A percentile compares a stretch with the other conserved stretches of the same genome.
phyloP scores from a whole-genome alignment of 768 basidiomycete genomes.

The Lyophyllum atratum region DNA sequence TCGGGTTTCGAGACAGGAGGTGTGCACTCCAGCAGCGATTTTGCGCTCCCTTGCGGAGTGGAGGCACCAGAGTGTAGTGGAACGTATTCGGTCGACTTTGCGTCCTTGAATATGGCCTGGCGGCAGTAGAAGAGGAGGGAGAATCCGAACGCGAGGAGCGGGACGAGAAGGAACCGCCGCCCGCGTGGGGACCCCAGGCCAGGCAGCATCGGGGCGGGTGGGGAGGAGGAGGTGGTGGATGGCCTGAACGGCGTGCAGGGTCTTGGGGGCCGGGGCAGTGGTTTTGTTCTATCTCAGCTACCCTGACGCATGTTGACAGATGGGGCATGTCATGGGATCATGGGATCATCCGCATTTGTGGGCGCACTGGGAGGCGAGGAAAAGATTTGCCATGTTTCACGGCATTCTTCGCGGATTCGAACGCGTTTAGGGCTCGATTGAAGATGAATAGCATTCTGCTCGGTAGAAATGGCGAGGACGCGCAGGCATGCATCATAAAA shows the following conservation, averaged over 20 bases:
- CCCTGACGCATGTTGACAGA: neutral
- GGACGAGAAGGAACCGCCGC: conserved; percentile 12
- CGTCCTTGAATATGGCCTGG: neutral
- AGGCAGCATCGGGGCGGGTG: conserved; percentile 3
- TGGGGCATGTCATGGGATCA: neutral
- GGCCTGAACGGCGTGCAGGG: neutral
- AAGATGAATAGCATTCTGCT: no score
- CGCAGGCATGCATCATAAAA: neutral
- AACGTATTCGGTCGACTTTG: neutral
- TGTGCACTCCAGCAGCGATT: conserved; percentile 6
- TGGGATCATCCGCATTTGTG: neutral
- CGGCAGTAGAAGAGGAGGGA: conserved; percentile 15
- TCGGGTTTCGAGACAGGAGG: neutral
- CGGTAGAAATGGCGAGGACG: neutral
- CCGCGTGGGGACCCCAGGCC: conserved; percentile 5
- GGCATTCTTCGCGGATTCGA: neutral
- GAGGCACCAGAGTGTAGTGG: neutral
- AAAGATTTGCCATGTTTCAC: neutral
- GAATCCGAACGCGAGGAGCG: conserved; percentile 11
- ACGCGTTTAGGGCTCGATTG: no score
- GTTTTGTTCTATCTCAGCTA: neutral
- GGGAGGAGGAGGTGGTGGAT: neutral
- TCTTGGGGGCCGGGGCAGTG: neutral
- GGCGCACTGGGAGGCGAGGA: neutral
- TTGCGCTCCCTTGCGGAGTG: neutral